phyloP scores from a whole-genome alignment of 2,329 filamentous ascomycete genomes.

The Cladosporium velox region DNA sequence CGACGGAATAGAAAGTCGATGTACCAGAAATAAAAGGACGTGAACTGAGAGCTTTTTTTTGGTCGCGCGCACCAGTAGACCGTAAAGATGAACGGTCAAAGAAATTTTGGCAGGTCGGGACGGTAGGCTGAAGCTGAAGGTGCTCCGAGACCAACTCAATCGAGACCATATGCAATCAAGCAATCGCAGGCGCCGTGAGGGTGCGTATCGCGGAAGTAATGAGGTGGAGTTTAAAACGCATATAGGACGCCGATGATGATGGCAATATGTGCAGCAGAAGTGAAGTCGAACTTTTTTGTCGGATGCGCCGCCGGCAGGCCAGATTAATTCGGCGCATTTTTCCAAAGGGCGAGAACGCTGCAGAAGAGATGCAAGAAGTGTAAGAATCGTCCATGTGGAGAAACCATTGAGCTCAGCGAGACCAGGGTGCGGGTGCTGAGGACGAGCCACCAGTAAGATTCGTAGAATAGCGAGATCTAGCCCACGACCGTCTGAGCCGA shows the following conservation, averaged over 20 bases:
- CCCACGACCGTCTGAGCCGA: conserved; percentile 41
- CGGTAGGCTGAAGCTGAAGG: background rate
- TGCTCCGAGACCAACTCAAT: background rate
- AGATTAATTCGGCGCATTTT: background rate
- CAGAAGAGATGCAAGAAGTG: conserved; percentile 4
- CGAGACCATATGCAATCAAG: conserved; percentile 2
- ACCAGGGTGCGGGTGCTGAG: background rate
- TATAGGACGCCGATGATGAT: conserved; percentile 12
- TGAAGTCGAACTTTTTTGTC: conserved; percentile 9
- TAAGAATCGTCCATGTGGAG: background rate
- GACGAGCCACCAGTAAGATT: background rate
- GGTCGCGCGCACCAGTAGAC: conserved; percentile 1
- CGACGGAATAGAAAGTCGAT: conserved; percentile 1
- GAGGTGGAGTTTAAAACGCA: conserved; percentile 6
- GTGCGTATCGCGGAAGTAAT: conserved; percentile 7
- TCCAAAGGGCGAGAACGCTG: conserved; percentile 14
- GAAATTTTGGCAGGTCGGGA: conserved; percentile 1
- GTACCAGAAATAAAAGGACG: background rate
- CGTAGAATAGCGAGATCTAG: conserved; percentile 22
- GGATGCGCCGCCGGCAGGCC: background rate
- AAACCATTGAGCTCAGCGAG: background rate
- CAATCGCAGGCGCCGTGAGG: conserved; percentile 4
- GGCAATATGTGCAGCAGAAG: conserved; percentile 20
- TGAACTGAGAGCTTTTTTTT: conserved; percentile 15
- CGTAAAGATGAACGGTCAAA: background rate